Evolutionary conservation across 495 filamentous ascomycete species (phyloP).

Genomic region (Trypethelium eluteriae): DNA sequence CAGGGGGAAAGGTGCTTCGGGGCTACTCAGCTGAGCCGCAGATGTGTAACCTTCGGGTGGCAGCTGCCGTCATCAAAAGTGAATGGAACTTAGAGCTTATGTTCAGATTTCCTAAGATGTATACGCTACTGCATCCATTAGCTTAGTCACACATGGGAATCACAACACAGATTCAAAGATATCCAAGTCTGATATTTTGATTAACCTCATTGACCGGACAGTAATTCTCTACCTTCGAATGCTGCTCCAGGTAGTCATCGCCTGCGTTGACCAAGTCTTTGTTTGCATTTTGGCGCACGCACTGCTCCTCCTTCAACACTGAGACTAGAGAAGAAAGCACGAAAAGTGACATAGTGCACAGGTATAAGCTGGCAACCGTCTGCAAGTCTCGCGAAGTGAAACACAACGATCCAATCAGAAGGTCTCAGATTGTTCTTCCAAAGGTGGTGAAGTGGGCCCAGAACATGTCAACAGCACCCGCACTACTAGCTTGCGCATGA

Average conservation of each 20-base stretch:
- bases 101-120: background rate
- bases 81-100: background rate
- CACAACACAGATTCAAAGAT: background rate
- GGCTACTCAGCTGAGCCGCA: no score
- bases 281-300: no score
- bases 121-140: background rate
- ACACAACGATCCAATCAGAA: slow-evolving; percentile 43
- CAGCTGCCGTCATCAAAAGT: background rate
- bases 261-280: no score
- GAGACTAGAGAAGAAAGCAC: no score
- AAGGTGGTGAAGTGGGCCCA: slow-evolving; percentile 42
- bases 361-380: no score
- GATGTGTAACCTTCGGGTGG: background rate
- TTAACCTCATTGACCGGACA: background rate
- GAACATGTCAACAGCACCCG: slow-evolving; percentile 45
- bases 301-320: no score
- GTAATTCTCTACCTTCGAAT: background rate
- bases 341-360: no score
- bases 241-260: background rate
- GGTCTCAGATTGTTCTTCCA: slow-evolving; percentile 39
- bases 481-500: slow-evolving; percentile 29
- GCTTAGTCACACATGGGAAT: background rate
- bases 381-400: background rate
- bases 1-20: no score
- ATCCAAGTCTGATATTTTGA: background rate